These are phyloP conservation scores for Blastocystis sp. DNA, from an alignment of 352 stramenopile species.

Conservation along the genomic window DNA sequence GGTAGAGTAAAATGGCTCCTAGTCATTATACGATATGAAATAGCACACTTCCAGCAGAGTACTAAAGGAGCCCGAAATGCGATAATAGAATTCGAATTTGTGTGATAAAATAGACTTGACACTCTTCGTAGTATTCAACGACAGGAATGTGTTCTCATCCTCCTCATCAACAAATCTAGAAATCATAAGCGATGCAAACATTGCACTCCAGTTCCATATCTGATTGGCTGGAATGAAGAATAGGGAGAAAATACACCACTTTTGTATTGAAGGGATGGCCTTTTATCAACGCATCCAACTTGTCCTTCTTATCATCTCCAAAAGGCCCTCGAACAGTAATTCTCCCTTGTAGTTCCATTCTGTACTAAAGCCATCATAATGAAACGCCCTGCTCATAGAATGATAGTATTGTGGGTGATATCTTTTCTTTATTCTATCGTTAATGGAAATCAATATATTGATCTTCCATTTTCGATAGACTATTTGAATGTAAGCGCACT, in stretches of 20 bases:
- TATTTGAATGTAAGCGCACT: not conserved
- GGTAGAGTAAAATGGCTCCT: conserved; percentile 37
- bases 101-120: not conserved
- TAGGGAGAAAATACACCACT: not conserved
- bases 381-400: not conserved
- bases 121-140: not conserved
- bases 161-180: conserved; percentile 30
- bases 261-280: conserved; percentile 30
- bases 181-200: not conserved
- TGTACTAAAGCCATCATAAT: not conserved
- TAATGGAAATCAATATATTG: not conserved
- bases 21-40: not conserved
- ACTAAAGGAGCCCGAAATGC: not conserved
- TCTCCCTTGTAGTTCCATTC: not conserved
- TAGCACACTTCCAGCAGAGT: not conserved
- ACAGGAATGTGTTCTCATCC: not conserved
- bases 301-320: not conserved
- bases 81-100: not conserved
- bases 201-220: not conserved
- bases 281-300: not conserved
- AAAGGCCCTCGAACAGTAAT: not conserved
- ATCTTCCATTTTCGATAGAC: not conserved
- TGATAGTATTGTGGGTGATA: not conserved
- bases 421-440: not conserved
- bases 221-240: not conserved